phyloP scores from a whole-genome alignment of 2,329 filamentous ascomycete genomes.

The Aspergillus tamarii region DNA sequence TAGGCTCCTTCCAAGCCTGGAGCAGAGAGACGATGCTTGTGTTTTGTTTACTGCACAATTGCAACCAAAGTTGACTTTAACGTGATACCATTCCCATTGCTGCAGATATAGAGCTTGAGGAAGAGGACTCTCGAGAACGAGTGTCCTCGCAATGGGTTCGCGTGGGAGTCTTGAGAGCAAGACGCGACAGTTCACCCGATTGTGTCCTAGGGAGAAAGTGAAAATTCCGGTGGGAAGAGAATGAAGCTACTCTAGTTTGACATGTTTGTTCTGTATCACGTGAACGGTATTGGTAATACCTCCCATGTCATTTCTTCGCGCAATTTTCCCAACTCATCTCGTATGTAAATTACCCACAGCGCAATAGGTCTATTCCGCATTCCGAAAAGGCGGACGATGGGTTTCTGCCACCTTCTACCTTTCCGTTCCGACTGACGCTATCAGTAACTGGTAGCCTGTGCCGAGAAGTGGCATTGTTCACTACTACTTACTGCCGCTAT shows the following conservation, averaged over 20 bases:
- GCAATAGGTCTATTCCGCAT: not conserved
- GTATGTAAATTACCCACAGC: not conserved
- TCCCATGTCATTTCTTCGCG: not conserved
- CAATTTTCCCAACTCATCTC: not conserved
- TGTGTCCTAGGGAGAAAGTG: slow-evolving; percentile 22
- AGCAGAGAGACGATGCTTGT: slow-evolving; percentile 10
- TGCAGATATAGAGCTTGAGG: slow-evolving; percentile 25
- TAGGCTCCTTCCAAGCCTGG: slow-evolving; percentile 24
- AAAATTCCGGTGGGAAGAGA: slow-evolving; percentile 35
- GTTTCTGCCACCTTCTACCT: slow-evolving; percentile 43
- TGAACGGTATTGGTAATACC: slow-evolving; percentile 11
- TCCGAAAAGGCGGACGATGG: slow-evolving; percentile 29
- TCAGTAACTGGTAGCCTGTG: slow-evolving; percentile 5
- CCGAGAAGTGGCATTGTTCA: slow-evolving; percentile 7
- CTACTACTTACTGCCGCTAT: slow-evolving; percentile 7
- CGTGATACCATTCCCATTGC: slow-evolving; percentile 42
- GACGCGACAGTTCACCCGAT: slow-evolving; percentile 9
- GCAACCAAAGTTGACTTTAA: slow-evolving; percentile 29
- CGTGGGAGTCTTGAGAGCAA: slow-evolving; percentile 7
- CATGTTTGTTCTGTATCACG: slow-evolving; percentile 27
- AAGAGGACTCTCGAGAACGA: slow-evolving; percentile 33
- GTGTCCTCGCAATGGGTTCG: slow-evolving; percentile 21
- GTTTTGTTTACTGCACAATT: slow-evolving; percentile 30
- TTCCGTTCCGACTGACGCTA: slow-evolving; percentile 16
- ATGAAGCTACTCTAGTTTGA: slow-evolving; percentile 23